Base-by-base conservation (phyloP, 805 yeast genomes). In the Lachancea sp. region DNA sequence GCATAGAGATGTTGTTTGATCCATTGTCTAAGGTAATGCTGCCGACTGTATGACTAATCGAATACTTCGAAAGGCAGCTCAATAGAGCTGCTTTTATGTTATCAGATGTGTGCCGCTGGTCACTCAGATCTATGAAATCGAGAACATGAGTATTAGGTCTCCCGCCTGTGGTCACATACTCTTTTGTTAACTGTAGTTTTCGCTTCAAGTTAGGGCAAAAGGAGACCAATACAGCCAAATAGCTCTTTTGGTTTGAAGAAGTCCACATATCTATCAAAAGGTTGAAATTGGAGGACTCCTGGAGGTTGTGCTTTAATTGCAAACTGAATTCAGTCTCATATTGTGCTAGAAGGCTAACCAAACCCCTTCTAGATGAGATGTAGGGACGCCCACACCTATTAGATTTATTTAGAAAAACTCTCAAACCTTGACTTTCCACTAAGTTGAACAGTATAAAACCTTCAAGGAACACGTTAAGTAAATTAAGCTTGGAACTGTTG, bases 221-320 rank as follows among this genome's bases (percentile, higher is more conserved):
- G 30, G 30, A 28, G 3, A 28, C 30, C 30, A 7, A 5, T 11
- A 28, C 20, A 17, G 34, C 22, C 34, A 31, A 12, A 15, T 16
- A 31, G 21, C 34, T 31, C 3, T 5, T 31, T 31, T 31, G 34
- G 22, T n/a, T 17, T 5, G 16, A 6, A 36, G 45, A 45, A 11
- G 48, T 30, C 48, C 45, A 38, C 45, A 13, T 9, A 9, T 12
- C 30, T 13, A 28, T 13, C 3, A 28, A 5, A 28, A 28, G 30
- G 18, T 28, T 45, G 36, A 34, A 34, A 30, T 45, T 38, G n/a
- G 29, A 34, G 23, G 45, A 41, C 17, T 34, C 33, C 16, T 31
- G 19, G 3, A 45, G 24, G 13, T 21, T 29, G 21, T 38, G 45
- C 31, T 32, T 36, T 42, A 45, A 38, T 16, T 45, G 45, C 23